Base-by-base conservation (phyloP, 495 filamentous ascomycete genomes). In the Stereocaulon alpinum region DNA sequence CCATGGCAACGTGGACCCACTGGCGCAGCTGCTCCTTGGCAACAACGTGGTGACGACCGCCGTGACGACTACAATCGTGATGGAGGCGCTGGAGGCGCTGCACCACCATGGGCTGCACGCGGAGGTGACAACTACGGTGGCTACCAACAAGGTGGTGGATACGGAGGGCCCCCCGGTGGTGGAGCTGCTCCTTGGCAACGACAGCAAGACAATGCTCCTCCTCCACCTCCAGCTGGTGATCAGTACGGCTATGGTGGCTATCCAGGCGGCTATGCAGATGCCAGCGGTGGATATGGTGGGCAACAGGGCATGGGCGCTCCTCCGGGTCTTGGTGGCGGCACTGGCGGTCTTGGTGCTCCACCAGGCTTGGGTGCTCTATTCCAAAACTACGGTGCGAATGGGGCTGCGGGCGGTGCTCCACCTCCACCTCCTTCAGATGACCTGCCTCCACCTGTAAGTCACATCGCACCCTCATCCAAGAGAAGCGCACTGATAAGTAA, bases 1-100 rank as follows among this genome's bases (percentile, higher is more conserved):
- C 93, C 93, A 29, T 97, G 93, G 93, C 87, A 96, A 72, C 83
- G 86, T 62, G 90, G 88, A 52, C 89, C 90, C 32, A 86, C 91
- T 42, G 90, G 91, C 55, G 90, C 84, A 55, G 82, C 90, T 61
- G 92, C 93, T 66, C 93, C 93, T 18, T 83, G 80, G 79, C 77
- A 80, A 61, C 67, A 83, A 72, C 78, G 77, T 63, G 81, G 83
- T 22, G 82, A 86, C 48, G 65, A 72, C 27, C 80, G 80, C 60
- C 68, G 69, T 54, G 74, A 79, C 59, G 80, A 82, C 60, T 79
- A 78, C 58, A 73, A 73, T 52, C 72, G 72, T 51, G 76, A 76
- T 56, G 69, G 73, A 20, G 71, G 74, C 40, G 65, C 70, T 32
- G 69, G 73, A 20, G 71, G 74, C 37, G 65, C 70, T 32, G 69